Evolutionary conservation across 345 rosid species (phyloP).

Genomic region (Corymbia maculata): DNA sequence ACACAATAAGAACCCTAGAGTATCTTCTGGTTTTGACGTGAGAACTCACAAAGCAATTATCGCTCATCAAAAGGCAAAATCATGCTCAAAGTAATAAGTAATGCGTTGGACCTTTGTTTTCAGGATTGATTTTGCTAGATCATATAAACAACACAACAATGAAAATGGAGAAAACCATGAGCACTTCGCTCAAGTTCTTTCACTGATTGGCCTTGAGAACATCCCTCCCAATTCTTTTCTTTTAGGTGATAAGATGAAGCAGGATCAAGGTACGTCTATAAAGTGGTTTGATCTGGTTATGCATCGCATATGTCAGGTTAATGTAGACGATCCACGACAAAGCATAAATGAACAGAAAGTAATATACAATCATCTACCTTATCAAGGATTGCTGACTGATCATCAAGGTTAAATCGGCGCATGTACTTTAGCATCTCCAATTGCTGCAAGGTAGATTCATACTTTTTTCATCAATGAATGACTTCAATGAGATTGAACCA

Average conservation of each 20-base stretch:
- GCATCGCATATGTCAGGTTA: background rate
- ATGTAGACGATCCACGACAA: background rate
- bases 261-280: background rate
- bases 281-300: background rate
- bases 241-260: background rate
- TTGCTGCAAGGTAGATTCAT: slow-evolving; percentile 31
- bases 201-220: background rate
- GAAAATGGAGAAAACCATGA: background rate
- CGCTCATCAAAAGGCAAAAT: background rate
- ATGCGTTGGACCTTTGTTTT: background rate
- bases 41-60: background rate
- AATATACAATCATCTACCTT: slow-evolving; percentile 28
- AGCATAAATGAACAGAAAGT: background rate
- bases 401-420: slow-evolving; percentile 61
- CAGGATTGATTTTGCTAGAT: background rate
- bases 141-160: background rate
- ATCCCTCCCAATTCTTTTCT: background rate
- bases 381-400: slow-evolving; percentile 59
- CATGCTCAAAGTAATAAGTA: background rate
- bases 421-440: slow-evolving; percentile 75
- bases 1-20: background rate
- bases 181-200: background rate
- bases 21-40: background rate
- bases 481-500: background rate
- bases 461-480: background rate